Conservation (phyloP, 495 filamentous ascomycete genomes). For the Chaetomium fimeti region DNA sequence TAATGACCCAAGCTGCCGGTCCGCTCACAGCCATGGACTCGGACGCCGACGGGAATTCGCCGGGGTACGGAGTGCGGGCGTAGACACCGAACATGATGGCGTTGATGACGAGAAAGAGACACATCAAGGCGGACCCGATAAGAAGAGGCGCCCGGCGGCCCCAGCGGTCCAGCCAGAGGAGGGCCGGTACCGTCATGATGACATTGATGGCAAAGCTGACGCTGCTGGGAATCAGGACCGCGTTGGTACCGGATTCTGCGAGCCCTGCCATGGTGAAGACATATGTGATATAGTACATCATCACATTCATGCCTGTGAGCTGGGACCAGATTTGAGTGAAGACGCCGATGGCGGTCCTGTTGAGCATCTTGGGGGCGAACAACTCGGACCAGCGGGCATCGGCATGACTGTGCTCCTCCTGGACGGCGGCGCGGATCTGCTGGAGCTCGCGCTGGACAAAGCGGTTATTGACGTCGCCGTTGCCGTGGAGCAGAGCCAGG, state of each 20-base stretch:
- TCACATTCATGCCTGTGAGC: constrained; percentile 81
- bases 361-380: constrained; percentile 68
- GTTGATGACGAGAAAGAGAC: constrained; percentile 65
- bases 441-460: constrained; percentile 64
- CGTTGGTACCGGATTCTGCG: constrained; percentile 43
- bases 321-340: constrained; percentile 86
- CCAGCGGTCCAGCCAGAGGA: constrained; percentile 58
- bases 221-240: constrained; percentile 61
- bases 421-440: constrained; percentile 67
- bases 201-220: constrained; percentile 77
- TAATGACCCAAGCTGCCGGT: constrained; percentile 63
- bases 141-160: constrained; percentile 64
- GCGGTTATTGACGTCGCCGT: constrained; percentile 60
- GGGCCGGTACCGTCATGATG: constrained; percentile 55
- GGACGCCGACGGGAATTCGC: constrained; percentile 39
- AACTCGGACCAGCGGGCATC: constrained; percentile 69
- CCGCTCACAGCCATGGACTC: constrained; percentile 55
- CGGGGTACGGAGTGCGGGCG: constrained; percentile 40
- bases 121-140: constrained; percentile 65
- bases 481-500: constrained; percentile 64
- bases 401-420: constrained; percentile 62
- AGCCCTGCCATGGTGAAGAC: constrained; percentile 72
- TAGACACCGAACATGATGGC: constrained; percentile 62
- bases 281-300: constrained; percentile 64
- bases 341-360: constrained; percentile 69